Percentiles rank a stretch among this genome's conserved stretches.
These are phyloP conservation scores for Piromyces sp. DNA, from an alignment of 192 early-diverging fungal genomes.

Conservation along the genomic window DNA sequence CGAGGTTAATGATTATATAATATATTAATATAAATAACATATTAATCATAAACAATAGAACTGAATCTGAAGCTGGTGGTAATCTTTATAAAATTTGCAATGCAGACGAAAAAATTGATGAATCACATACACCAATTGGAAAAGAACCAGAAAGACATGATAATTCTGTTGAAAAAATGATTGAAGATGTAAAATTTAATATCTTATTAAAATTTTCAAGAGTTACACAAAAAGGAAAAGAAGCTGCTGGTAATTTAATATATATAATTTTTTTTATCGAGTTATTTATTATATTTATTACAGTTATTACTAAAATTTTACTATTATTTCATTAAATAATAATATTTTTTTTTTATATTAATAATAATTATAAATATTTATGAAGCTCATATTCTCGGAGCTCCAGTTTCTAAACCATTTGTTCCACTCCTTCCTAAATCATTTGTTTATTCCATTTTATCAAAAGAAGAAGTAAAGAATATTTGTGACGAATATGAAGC, in stretches of 20 bases:
- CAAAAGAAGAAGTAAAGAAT: neutral
- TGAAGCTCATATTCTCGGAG: neutral
- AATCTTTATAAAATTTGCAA: neutral
- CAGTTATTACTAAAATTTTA: no score
- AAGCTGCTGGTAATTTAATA: neutral
- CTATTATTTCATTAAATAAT: no score
- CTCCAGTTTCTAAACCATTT: neutral
- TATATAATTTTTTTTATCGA: no score
- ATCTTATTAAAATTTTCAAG: neutral
- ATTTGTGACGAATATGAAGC: neutral
- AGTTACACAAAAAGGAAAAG: neutral
- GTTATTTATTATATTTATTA: no score
- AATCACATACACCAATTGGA: neutral
- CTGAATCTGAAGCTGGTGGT: neutral
- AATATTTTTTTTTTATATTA: neutral
- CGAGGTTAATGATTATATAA: no score
- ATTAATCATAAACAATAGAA: neutral
- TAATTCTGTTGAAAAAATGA: neutral
- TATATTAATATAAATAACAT: no score
- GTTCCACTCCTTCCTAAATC: neutral
- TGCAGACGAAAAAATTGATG: neutral
- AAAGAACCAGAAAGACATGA: neutral
- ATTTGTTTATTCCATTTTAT: neutral
- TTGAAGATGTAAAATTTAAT: neutral
- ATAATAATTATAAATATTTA: neutral